Conservation (phyloP, 31 red algal genomes). For the Asparagopsis taxiformis region DNA sequence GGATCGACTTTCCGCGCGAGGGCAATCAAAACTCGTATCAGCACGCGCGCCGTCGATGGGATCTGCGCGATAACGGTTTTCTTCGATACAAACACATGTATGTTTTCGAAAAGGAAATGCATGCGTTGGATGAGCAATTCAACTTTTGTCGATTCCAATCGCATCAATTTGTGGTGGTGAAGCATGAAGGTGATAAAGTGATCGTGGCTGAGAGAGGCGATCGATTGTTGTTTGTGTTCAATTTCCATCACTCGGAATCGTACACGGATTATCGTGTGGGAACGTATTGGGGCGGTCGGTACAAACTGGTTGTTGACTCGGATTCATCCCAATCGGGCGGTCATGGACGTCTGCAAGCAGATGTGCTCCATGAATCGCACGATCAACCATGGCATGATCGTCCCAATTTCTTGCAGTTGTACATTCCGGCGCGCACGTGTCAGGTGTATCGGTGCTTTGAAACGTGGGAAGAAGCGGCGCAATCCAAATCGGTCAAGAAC, state of each 20-base stretch:
- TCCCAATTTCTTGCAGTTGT: constrained; percentile 84
- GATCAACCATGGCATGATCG: constrained; percentile 61
- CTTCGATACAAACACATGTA: constrained; percentile 85
- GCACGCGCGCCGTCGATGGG: constrained; percentile 94
- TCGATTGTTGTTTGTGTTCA: constrained; percentile 96
- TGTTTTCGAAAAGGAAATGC: constrained; percentile 78
- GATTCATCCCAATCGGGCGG: constrained; percentile 77
- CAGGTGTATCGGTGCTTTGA: constrained; percentile 96
- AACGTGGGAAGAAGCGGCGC: constrained; percentile 47
- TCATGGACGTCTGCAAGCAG: constrained; percentile 79
- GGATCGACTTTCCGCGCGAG: constrained; percentile 98
- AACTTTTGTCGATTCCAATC: constrained; percentile 69
- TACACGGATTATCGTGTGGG: constrained; percentile 91
- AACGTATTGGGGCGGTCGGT: constrained; percentile 87
- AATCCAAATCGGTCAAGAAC: too few species aligned
- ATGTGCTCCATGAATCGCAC: constrained; percentile 71
- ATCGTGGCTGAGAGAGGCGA: constrained; percentile 87
- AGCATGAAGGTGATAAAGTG: constrained; percentile 82
- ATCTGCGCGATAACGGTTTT: constrained; percentile 70
- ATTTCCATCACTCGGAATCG: constrained; percentile 88
- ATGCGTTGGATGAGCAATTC: constrained; percentile 59
- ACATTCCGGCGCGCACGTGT: constrained; percentile 75
- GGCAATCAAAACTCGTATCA: constrained; percentile 97
- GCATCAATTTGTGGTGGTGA: constrained; percentile 87
- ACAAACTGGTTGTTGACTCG: constrained; percentile 80